Base-by-base conservation (phyloP, 164 flowering plant species). In the Chimonanthus salicifolius region DNA sequence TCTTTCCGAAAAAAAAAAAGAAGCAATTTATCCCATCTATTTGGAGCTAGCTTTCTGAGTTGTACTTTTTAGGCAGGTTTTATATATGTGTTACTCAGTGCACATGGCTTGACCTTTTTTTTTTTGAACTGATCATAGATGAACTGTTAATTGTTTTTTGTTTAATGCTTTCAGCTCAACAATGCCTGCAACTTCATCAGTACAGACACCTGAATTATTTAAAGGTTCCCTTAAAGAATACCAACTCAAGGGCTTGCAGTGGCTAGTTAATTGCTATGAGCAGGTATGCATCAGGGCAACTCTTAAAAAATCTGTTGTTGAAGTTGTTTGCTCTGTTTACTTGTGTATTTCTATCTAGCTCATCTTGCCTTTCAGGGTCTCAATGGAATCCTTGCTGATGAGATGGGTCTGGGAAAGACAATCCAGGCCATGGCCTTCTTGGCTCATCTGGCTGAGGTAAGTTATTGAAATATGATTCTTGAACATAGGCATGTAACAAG, bases 351-450 rank as follows among this genome's bases (percentile, higher is more conserved):
- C 20, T 51, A 63, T 48, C 46, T 71, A 45, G 47, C n/a, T 33
- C 33, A 33, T 79, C 65, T 68, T 74, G 68, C 64, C 58, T 74
- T 64, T 67, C 80, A 95, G 99, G 99, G 98, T 80, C 80, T 95
- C 76, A 95, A 95, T 86, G 99, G 99, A 65, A 95, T 95, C 72
- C 97, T 95, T 72, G 99, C 99, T 75, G 99, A 95, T 83, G 99
- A 95, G 85, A 95, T 95, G 99, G 99, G 99, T 21, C 85, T 95
- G 73, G 99, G 99, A 68, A 95, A 95, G 84, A 95, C 99, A n/a
- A 93, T 95, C 62, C 99, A 95, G 79, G 99, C 99, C 33, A 93
- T 95, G 97, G 94, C 98, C 5, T 95, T 95, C 82, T 83, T 95
- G 85, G 99, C 97, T 78, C 97, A 95, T 86, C 84, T 95, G 85